A percentile compares a stretch with the other conserved stretches of the same genome.
Conservation (phyloP, 768 basidiomycete species). For the Tricholoma sp. region DNA sequence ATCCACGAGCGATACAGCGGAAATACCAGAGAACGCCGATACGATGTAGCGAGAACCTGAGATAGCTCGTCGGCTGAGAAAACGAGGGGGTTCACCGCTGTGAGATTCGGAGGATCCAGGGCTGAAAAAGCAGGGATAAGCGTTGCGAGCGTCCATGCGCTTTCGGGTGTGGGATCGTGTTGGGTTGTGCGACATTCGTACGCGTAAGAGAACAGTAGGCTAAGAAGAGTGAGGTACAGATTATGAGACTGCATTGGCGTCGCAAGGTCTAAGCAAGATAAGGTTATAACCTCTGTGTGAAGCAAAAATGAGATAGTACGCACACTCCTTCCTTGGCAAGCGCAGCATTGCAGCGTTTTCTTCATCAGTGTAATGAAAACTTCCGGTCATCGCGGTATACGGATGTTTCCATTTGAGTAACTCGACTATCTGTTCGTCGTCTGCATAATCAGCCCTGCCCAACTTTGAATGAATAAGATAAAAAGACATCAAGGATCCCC, state of each 20-base stretch:
- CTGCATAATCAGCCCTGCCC: conserved; percentile 73
- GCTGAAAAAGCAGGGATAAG: conserved; percentile 79
- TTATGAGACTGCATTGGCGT: conserved; percentile 49
- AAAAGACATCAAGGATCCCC: conserved; percentile 12
- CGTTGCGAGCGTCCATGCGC: conserved; percentile 78
- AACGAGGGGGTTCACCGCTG: conserved; percentile 12
- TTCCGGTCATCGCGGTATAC: conserved; percentile 26
- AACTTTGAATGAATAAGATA: background rate
- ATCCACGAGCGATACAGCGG: conserved; percentile 77
- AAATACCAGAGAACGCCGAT: conserved; percentile 70
- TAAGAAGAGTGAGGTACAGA: conserved; percentile 65
- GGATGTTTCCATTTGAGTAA: conserved; percentile 66
- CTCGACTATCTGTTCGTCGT: conserved; percentile 71
- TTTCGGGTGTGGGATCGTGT: conserved; percentile 79
- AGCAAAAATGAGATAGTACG: conserved; percentile 13
- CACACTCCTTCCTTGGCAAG: conserved; percentile 52
- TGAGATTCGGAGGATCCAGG: conserved; percentile 57
- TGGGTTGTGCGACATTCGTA: conserved; percentile 79
- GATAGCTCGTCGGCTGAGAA: conserved; percentile 44
- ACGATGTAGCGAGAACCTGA: conserved; percentile 53
- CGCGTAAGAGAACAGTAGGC: conserved; percentile 72
- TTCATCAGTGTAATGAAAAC: conserved; percentile 59
- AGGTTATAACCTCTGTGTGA: background rate
- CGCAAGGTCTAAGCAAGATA: conserved; percentile 47
- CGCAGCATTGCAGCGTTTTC: conserved; percentile 65